Evolutionary conservation across 1,139 yeast genomes (phyloP).

Genomic region (Lodderomyces parapsilosis): DNA sequence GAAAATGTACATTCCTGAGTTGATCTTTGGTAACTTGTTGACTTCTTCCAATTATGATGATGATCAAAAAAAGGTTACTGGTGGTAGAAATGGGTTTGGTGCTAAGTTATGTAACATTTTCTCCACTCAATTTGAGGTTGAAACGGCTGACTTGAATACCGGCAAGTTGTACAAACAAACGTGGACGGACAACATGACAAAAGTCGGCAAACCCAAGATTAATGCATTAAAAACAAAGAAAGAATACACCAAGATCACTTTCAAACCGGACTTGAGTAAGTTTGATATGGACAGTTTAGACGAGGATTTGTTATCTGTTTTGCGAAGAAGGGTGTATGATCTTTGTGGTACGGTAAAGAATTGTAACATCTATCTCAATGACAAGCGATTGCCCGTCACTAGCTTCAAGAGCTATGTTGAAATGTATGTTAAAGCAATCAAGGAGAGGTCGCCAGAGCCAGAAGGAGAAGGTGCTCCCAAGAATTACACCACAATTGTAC

Average conservation of each 20-base stretch:
- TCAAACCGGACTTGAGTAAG: conserved; percentile 82
- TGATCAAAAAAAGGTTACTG: conserved; percentile 91
- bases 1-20: conserved; percentile 89
- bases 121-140: conserved; percentile 82
- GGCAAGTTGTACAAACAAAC: conserved; percentile 70
- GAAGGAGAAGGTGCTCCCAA: conserved; percentile 23
- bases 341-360: conserved; percentile 93
- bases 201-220: conserved; percentile 74
- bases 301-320: conserved; percentile 76
- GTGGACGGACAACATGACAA: conserved; percentile 87
- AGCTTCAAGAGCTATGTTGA: conserved; percentile 88
- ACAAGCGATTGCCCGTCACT: conserved; percentile 63
- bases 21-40: conserved; percentile 91
- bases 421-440: conserved; percentile 76
- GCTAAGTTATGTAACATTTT: conserved; percentile 90
- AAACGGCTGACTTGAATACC: conserved; percentile 77
- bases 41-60: conserved; percentile 97
- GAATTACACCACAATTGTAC: conserved; percentile 60
- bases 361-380: conserved; percentile 76
- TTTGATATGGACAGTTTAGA: conserved; percentile 85
- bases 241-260: conserved; percentile 86
- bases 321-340: conserved; percentile 93
- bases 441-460: conserved; percentile 34
- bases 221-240: conserved; percentile 55
- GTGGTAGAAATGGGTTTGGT: conserved; percentile 99